Base-by-base conservation (phyloP, 1,139 yeast genomes). In the Taphrina flavorubra region DNA sequence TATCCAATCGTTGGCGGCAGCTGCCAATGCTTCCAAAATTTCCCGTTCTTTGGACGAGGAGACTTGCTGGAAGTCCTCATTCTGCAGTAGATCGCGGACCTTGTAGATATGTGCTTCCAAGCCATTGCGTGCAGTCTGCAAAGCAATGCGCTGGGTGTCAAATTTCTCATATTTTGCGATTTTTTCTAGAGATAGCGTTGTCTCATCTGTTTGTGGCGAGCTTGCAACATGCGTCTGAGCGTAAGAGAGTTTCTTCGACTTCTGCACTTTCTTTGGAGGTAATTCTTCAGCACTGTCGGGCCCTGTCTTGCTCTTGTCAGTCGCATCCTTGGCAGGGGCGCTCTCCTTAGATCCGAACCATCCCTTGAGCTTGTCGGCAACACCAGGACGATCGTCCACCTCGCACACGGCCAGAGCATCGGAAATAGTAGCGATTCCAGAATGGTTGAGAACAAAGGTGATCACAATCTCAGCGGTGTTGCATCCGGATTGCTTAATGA, bases 1-100 rank as follows among this genome's bases (percentile, higher is more conserved):
- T 49, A 91, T 80, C 97, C 97, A 90, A 72, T 89, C 95, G 65
- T 89, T 66, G 13, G 72, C 74, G 6, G 58, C 64, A 44, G 63
- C 65, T 10, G 72, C 70, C 34, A 47, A 47, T 13, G 57, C 44
- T 44, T 66, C 36, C 20, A 71, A 57, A 18, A 60, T 16, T 39
- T 59, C 56, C 8, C 72, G 74, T 47, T 73, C 74, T 5, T 65
- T 69, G 20, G 68, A 68, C 31, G 67, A 69, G n/a, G 72, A 64
- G 31, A 51, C 53, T 20, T 56, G 63, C 46, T 40, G 47, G 53
- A 71, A 68, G 49, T 68, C 70, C 13, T 68, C 74, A 40, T 67
- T 70, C 60, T 71, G 72, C n/a, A 74, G 70, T 58, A 72, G 69
- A 47, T 73, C 73, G 42, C 77, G 76, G 16, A 76, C 75, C 66